Conservation (phyloP, 768 basidiomycete genomes). For the Termitomyces sp. region DNA sequence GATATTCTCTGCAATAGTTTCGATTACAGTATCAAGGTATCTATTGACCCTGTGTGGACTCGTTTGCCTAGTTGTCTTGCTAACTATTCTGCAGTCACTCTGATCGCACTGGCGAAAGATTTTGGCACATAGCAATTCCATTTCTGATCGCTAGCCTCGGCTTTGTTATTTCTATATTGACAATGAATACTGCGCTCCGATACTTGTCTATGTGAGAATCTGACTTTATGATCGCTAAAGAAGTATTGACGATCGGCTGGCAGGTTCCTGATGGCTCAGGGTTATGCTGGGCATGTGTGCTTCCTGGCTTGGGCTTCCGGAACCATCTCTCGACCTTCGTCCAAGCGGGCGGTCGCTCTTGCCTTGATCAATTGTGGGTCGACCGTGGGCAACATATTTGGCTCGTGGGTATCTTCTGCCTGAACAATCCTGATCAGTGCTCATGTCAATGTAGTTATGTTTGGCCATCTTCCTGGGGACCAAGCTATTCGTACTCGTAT, state of each 20-base stretch:
- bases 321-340: constrained; percentile 64
- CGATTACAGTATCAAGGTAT: constrained; percentile 46
- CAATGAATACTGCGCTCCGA: constrained; percentile 61
- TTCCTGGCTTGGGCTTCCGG: constrained; percentile 48
- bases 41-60: constrained; percentile 17
- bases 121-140: constrained; percentile 58
- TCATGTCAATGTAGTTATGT: constrained; percentile 40
- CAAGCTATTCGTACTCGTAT: constrained; percentile 62
- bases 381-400: constrained; percentile 79
- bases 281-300: constrained; percentile 64
- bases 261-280: constrained; percentile 75
- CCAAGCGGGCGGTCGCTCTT: constrained; percentile 79
- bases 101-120: constrained; percentile 70
- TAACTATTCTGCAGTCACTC: constrained; percentile 49
- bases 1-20: constrained; percentile 54
- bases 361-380: constrained; percentile 78
- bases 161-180: constrained; percentile 66
- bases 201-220: constrained; percentile 61
- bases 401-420: constrained; percentile 53
- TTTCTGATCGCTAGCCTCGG: constrained; percentile 63
- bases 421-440: neutral
- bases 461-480: constrained; percentile 64
- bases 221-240: neutral
- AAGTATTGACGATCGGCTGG: neutral
- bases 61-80: neutral